A percentile compares a stretch with the other conserved stretches of the same genome.
Conservation (phyloP, 208 protist species). For the Acanthamoeba sp. region DNA sequence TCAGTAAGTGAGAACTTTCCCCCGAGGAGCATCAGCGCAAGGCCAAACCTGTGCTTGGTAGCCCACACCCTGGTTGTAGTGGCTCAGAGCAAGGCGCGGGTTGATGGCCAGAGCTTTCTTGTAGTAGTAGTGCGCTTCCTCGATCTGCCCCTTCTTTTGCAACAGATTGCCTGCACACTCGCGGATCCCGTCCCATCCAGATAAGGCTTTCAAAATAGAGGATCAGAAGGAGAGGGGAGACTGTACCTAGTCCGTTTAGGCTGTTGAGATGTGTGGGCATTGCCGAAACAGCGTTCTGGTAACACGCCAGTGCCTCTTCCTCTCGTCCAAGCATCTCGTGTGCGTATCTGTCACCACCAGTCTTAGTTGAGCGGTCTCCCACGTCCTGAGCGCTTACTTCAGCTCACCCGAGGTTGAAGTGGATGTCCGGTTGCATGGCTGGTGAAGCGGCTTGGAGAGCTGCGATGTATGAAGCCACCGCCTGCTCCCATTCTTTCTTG, state of each 20-base stretch:
- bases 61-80: not conserved
- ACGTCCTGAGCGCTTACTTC: too few relatives aligned
- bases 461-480: not conserved
- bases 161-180: not conserved
- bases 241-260: not conserved
- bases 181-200: not conserved
- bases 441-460: not conserved
- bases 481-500: not conserved
- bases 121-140: conserved; percentile 13
- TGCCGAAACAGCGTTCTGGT: not conserved
- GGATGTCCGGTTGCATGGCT: not conserved
- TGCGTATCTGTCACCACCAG: not conserved
- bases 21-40: too few relatives aligned
- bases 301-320: not conserved
- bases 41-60: conserved; percentile 25
- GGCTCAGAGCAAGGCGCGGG: not conserved
- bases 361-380: not conserved
- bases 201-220: not conserved
- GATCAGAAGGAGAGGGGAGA: too few relatives aligned
- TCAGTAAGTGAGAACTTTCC: not conserved
- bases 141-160: not conserved
- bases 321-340: not conserved
- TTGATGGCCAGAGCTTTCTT: not conserved
- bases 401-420: not conserved
- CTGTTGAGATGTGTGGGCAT: not conserved